Percentiles rank a stretch among this genome's conserved stretches.
These are phyloP conservation scores for Fusarium pilosicola DNA, from an alignment of 2,329 filamentous ascomycete genomes.

Conservation along the genomic window DNA sequence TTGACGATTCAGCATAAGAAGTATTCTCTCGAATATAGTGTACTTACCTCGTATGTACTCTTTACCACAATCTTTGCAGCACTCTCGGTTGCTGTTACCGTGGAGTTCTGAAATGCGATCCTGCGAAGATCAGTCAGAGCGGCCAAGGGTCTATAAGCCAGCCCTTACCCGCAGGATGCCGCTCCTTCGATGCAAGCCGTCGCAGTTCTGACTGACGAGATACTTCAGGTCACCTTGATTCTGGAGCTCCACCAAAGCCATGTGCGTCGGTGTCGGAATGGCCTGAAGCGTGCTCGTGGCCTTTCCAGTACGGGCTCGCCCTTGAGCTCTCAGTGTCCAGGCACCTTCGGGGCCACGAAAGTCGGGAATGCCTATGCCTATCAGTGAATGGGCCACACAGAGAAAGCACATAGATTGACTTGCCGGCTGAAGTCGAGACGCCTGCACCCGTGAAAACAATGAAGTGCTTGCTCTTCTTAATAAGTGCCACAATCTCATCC, in stretches of 20 bases:
- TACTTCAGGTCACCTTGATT: constrained; percentile 54
- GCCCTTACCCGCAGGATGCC: constrained; percentile 55
- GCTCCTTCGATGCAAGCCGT: constrained; percentile 57
- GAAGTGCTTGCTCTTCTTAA: constrained; percentile 56
- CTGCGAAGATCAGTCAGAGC: constrained; percentile 33
- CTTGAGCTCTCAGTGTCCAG: constrained; percentile 58
- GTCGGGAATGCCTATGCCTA: constrained; percentile 54
- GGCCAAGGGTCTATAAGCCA: rapidly evolving
- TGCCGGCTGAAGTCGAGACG: constrained; percentile 58
- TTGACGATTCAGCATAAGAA: background rate
- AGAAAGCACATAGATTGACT: rapidly evolving
- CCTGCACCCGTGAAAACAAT: constrained; percentile 60
- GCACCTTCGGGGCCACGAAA: constrained; percentile 59
- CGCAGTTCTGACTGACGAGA: constrained; percentile 53
- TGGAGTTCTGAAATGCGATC: constrained; percentile 58
- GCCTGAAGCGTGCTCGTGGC: constrained; percentile 54
- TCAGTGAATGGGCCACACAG: rapidly evolving
- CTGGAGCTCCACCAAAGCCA: constrained; percentile 58
- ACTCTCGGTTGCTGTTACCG: constrained; percentile 59
- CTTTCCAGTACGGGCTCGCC: constrained; percentile 47
- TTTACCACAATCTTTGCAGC: constrained; percentile 56
- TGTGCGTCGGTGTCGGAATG: constrained; percentile 57
- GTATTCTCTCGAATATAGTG: rapidly evolving
- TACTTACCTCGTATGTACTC: constrained; percentile 56
- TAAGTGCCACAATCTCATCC: constrained; percentile 48